phyloP scores from a whole-genome alignment of 805 yeast genomes.

The Saccharomyces eubayanus region DNA sequence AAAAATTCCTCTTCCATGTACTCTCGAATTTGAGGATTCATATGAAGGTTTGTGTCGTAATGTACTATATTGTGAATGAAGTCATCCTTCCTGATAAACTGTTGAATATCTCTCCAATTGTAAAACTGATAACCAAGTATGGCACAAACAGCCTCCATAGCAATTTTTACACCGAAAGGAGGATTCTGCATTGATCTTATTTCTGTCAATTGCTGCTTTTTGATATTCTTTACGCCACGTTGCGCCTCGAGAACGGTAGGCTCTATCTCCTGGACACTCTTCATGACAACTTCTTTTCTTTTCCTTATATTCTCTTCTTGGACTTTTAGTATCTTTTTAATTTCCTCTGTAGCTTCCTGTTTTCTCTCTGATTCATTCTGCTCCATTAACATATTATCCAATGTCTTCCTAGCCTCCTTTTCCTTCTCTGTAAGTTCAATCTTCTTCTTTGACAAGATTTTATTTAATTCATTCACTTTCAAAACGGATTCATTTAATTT shows the following conservation, averaged over 20 bases:
- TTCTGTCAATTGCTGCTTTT: constrained; percentile 87
- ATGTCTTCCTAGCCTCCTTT: constrained; percentile 57
- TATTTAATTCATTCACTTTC: constrained; percentile 54
- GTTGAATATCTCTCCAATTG: constrained; percentile 78
- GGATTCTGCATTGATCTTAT: constrained; percentile 84
- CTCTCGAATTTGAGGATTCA: constrained; percentile 44
- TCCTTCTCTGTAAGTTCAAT: constrained; percentile 46
- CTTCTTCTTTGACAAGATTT: constrained; percentile 46
- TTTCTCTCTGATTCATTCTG: constrained; percentile 91
- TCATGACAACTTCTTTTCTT: constrained; percentile 47
- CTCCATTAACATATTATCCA: constrained; percentile 67
- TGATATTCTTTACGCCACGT: constrained; percentile 82
- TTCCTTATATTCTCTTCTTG: constrained; percentile 56
- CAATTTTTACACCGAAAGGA: constrained; percentile 75
- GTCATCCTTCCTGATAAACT: constrained; percentile 74
- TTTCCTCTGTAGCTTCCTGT: constrained; percentile 73
- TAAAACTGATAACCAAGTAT: constrained; percentile 62
- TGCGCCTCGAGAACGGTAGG: constrained; percentile 83
- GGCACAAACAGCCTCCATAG: constrained; percentile 81
- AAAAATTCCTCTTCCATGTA: constrained; percentile 55
- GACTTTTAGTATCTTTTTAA: constrained; percentile 56
- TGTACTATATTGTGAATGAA: constrained; percentile 76
- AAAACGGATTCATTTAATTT: constrained; percentile 69
- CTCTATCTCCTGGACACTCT: constrained; percentile 66
- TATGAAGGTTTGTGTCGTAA: constrained; percentile 54